Conservation (phyloP, 2,329 filamentous ascomycete species). For the Cladosporium sp. region DNA sequence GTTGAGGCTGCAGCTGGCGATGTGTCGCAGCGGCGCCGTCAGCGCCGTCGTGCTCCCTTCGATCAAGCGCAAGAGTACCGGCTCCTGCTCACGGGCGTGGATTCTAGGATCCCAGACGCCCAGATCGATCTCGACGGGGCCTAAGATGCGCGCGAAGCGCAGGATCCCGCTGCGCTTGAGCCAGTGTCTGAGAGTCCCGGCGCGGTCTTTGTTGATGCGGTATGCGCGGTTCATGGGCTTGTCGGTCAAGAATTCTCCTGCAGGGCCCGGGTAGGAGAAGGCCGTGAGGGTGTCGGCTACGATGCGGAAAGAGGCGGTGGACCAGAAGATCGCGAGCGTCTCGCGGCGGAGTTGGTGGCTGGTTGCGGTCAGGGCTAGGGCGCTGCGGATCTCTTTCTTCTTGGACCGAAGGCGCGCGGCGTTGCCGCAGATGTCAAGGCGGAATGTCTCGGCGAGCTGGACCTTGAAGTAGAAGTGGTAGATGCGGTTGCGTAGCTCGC, state of each 20-base stretch:
- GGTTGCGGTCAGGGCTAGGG: constrained; percentile 10
- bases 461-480: constrained; percentile 12
- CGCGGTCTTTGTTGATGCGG: background rate
- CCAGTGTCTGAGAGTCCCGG: background rate
- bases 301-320: constrained; percentile 7
- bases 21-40: background rate
- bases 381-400: constrained; percentile 1
- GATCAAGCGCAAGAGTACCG: background rate
- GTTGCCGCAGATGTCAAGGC: constrained; percentile 6
- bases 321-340: constrained; percentile 18
- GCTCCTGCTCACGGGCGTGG: background rate
- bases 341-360: constrained; percentile 9
- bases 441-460: constrained; percentile 2
- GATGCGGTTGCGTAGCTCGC: constrained; percentile 22
- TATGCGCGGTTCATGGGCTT: background rate
- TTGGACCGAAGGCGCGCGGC: background rate
- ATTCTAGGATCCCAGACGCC: constrained; percentile 1
- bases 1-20: background rate
- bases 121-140: constrained; percentile 9
- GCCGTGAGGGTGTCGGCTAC: constrained; percentile 4
- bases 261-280: background rate
- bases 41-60: background rate
- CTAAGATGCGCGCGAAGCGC: background rate
- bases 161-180: constrained; percentile 3
- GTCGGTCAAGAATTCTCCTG: background rate